Evolutionary conservation across 2,329 filamentous ascomycete species (phyloP).

Genomic region (Fusarium verticillioides): DNA sequence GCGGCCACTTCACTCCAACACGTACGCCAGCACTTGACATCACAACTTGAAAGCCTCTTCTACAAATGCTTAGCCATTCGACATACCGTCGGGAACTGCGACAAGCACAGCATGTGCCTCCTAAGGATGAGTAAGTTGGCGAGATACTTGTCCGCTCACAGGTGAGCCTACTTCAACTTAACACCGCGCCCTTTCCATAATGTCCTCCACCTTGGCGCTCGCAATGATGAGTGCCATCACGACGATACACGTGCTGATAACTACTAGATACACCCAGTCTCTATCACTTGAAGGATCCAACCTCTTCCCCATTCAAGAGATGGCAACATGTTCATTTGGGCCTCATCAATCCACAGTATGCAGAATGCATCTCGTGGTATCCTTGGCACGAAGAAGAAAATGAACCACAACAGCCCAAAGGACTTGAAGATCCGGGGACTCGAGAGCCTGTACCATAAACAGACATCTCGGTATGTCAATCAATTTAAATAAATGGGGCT

Average conservation of each 20-base stretch:
- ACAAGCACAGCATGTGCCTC: not conserved
- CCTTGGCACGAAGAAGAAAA: not conserved
- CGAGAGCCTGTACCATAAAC: not conserved
- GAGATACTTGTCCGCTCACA: not conserved
- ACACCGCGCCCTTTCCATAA: accelerated
- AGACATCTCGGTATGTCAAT: not conserved
- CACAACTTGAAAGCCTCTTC: not conserved
- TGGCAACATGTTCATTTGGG: not conserved
- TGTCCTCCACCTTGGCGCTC: not conserved
- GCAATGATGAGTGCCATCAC: not conserved
- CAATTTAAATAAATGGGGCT: not conserved
- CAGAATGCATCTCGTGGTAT: not conserved
- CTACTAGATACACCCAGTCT: not conserved
- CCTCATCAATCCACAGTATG: not conserved
- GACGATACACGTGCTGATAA: not conserved
- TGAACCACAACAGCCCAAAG: not conserved
- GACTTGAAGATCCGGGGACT: not conserved
- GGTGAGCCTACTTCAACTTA: not conserved
- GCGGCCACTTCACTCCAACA: not conserved
- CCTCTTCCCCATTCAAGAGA: not conserved
- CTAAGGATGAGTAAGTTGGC: not conserved
- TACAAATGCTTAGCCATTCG: not conserved
- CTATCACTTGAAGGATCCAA: not conserved
- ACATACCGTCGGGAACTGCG: not conserved
- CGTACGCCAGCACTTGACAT: not conserved